phyloP scores from a whole-genome alignment of 2,329 filamentous ascomycete genomes.

The Drechmeria coniospora region DNA sequence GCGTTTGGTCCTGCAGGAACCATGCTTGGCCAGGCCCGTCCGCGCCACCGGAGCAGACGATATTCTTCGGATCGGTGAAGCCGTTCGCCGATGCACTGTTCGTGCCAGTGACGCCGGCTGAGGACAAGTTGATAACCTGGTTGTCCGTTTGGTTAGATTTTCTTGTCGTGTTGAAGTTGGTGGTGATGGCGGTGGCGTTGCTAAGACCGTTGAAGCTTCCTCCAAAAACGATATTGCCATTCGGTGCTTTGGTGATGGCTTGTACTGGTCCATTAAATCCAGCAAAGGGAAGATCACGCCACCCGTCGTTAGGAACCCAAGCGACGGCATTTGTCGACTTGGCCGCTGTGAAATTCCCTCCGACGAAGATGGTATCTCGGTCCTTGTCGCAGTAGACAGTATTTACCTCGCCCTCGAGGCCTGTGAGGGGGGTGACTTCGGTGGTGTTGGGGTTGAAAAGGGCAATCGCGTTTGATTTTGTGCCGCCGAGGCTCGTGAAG shows the following conservation, averaged over 20 bases:
- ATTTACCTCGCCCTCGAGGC: slow-evolving; percentile 69
- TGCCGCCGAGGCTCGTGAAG: slow-evolving; percentile 76
- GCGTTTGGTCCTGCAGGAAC: slow-evolving; percentile 54
- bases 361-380: slow-evolving; percentile 72
- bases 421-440: slow-evolving; percentile 57
- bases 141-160: slow-evolving; percentile 50
- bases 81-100: slow-evolving; percentile 46
- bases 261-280: slow-evolving; percentile 90
- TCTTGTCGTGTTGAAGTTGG: too few relatives aligned
- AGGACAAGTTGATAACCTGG: slow-evolving; percentile 71
- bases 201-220: slow-evolving; percentile 79
- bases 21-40: slow-evolving; percentile 66
- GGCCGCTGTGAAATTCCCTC: slow-evolving; percentile 64
- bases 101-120: slow-evolving; percentile 56
- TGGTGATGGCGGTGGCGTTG: slow-evolving; percentile 64
- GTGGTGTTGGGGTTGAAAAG: slow-evolving; percentile 62
- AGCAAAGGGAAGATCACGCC: slow-evolving; percentile 72
- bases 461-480: slow-evolving; percentile 64
- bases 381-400: slow-evolving; percentile 68
- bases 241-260: slow-evolving; percentile 65
- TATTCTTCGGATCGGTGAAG: slow-evolving; percentile 62
- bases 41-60: slow-evolving; percentile 59
- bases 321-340: slow-evolving; percentile 84
- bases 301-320: slow-evolving; percentile 54
- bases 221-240: slow-evolving; percentile 82